Percentiles rank a stretch among this genome's conserved stretches.
Conservation (phyloP, 2,329 filamentous ascomycete species). For the Aureobasidium lini region DNA sequence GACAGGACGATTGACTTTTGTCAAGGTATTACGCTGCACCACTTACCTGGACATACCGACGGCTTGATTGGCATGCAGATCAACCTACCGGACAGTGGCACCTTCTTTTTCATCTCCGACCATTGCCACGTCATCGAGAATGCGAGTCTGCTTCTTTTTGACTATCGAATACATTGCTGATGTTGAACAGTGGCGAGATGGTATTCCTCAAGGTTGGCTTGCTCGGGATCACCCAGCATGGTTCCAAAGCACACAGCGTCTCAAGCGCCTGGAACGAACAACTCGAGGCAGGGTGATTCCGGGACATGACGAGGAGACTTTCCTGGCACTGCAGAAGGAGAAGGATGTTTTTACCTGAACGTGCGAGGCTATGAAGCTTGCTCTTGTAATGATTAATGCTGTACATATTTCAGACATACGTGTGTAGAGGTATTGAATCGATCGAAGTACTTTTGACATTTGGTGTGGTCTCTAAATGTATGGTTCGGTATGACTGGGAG, state of each 20-base stretch:
- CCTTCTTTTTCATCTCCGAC: constrained; percentile 29
- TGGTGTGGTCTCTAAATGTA: constrained; percentile 12
- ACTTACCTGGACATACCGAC: constrained; percentile 31
- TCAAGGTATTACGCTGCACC: constrained; percentile 30
- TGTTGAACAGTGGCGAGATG: constrained; percentile 26
- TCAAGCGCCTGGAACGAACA: constrained; percentile 26
- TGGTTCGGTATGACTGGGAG: background rate
- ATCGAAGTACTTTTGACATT: constrained; percentile 10
- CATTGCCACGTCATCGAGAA: constrained; percentile 32
- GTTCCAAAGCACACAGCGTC: constrained; percentile 28
- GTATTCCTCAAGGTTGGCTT: constrained; percentile 30
- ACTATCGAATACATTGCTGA: constrained; percentile 7
- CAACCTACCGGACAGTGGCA: constrained; percentile 28
- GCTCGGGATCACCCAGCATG: constrained; percentile 30
- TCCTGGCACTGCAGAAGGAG: constrained; percentile 22
- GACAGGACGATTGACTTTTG: constrained; percentile 29
- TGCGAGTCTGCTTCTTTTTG: constrained; percentile 16
- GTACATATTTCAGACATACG: background rate
- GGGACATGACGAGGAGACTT: constrained; percentile 29
- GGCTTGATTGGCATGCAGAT: constrained; percentile 30
- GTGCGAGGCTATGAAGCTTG: background rate
- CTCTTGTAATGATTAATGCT: background rate
- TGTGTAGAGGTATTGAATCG: background rate
- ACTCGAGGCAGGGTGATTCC: constrained; percentile 28
- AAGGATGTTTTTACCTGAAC: constrained; percentile 22